Conservation (phyloP, 495 filamentous ascomycete species). For the Cairneyella variabilis region DNA sequence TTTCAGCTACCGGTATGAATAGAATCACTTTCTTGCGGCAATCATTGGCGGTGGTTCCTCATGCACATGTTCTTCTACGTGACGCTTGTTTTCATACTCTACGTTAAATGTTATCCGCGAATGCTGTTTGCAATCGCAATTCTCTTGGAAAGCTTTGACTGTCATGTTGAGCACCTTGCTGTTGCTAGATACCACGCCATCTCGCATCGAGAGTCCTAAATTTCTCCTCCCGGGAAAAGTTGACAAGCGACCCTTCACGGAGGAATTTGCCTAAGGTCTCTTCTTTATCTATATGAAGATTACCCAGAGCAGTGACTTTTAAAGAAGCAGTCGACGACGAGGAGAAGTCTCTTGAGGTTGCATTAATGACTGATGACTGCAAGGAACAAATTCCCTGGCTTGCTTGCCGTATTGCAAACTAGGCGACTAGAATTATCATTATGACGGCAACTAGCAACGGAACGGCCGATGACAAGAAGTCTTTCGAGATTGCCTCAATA, state of each 20-base stretch:
- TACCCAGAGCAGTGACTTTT: conserved; percentile 70
- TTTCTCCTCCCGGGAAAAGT: conserved; percentile 55
- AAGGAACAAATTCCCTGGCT: conserved; percentile 75
- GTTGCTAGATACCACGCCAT: conserved; percentile 10
- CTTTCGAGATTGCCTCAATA: conserved; percentile 11
- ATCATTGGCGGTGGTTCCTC: no score
- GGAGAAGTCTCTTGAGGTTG: conserved; percentile 65
- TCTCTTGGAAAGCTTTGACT: conserved; percentile 19
- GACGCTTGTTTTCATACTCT: conserved; percentile 22
- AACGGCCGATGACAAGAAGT: no score
- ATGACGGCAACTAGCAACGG: conserved; percentile 8
- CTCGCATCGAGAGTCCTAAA: conserved; percentile 39
- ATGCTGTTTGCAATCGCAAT: conserved; percentile 10
- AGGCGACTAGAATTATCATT: conserved; percentile 6
- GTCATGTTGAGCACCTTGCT: conserved; percentile 31
- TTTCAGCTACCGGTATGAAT: no score
- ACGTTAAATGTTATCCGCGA: conserved; percentile 12
- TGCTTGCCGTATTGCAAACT: conserved; percentile 44
- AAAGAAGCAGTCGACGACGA: conserved; percentile 70
- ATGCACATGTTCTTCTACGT: conserved; percentile 56
- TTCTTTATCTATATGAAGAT: conserved; percentile 66
- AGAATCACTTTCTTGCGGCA: no score
- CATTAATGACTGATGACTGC: conserved; percentile 60
- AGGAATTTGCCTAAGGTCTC: conserved; percentile 79
- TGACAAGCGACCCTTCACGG: conserved; percentile 63